Percentiles rank a stretch among this genome's conserved stretches.
Conservation (phyloP, 768 basidiomycete species). For the Neoboletus subvelutipes region DNA sequence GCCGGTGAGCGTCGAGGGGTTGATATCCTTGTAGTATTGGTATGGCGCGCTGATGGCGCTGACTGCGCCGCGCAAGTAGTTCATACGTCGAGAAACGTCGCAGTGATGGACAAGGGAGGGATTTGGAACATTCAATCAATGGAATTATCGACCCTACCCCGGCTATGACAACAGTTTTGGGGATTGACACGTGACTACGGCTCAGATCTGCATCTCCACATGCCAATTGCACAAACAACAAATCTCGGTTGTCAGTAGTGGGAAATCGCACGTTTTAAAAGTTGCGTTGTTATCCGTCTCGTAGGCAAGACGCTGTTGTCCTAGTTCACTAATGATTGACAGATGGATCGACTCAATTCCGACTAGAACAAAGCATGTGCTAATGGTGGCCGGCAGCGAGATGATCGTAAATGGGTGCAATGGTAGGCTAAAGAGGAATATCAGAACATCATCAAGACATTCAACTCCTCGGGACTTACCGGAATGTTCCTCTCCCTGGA, state of each 20-base stretch:
- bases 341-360: not conserved
- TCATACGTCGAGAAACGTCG: conserved; percentile 47
- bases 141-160: not conserved
- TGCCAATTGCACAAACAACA: not conserved
- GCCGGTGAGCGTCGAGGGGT: conserved; percentile 94
- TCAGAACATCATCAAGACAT: not conserved
- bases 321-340: not conserved
- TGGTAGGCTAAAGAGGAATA: conserved; percentile 47
- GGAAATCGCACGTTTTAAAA: not conserved
- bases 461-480: conserved; percentile 43
- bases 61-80: conserved; percentile 85
- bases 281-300: not conserved
- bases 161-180: conserved; percentile 19
- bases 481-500: conserved; percentile 80
- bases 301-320: not conserved
- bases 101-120: not conserved
- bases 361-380: conserved; percentile 2
- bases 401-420: conserved; percentile 68
- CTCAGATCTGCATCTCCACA: not conserved
- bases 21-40: conserved; percentile 91
- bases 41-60: conserved; percentile 83
- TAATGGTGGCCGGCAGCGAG: conserved; percentile 36
- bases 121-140: conserved; percentile 1
- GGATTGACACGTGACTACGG: conserved; percentile 22
- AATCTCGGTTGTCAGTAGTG: not conserved